These are phyloP conservation scores for Penicillium sp. DNA, from an alignment of 2,329 filamentous ascomycete genomes.

Conservation along the genomic window DNA sequence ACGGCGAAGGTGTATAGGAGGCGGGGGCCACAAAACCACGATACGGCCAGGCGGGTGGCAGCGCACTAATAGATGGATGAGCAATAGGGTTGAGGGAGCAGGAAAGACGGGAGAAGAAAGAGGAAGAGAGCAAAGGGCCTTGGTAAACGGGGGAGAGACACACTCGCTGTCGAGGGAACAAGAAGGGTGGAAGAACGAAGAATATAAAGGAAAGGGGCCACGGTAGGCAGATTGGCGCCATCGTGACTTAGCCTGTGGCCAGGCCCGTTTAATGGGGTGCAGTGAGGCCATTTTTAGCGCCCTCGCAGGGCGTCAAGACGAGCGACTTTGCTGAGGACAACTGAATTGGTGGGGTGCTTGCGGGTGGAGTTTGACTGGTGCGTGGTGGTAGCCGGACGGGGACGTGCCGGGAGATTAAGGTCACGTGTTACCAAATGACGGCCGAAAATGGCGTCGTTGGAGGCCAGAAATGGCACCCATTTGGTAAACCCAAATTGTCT, in stretches of 20 bases:
- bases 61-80: neutral
- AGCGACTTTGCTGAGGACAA: neutral
- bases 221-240: neutral
- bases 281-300: neutral
- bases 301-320: neutral
- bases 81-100: neutral
- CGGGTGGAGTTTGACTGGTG: neutral
- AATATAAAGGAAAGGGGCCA: neutral
- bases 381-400: neutral
- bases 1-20: neutral
- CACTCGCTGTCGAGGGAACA: neutral
- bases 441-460: neutral
- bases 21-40: neutral
- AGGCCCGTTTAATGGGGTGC: neutral
- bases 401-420: neutral
- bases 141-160: neutral
- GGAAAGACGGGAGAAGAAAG: neutral
- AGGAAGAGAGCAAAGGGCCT: neutral
- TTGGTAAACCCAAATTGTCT: neutral
- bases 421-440: neutral
- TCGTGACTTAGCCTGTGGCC: neutral
- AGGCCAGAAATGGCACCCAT: neutral
- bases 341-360: neutral
- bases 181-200: neutral
- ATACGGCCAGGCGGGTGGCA: neutral